Evolutionary conservation across 2,329 filamentous ascomycete genomes (phyloP).

Genomic region (Curvularia sp.): DNA sequence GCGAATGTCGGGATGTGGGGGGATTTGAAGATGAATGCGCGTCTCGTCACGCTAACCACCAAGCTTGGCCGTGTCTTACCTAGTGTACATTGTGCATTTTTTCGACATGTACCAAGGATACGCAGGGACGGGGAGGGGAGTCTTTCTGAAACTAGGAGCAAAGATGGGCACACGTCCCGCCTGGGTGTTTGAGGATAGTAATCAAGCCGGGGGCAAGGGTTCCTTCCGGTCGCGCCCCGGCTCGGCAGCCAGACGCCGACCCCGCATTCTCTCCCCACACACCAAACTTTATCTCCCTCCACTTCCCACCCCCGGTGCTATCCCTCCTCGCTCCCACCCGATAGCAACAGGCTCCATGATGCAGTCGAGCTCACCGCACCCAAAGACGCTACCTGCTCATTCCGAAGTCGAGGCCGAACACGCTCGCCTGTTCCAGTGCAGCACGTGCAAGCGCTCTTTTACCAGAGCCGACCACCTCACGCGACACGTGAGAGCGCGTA

Average conservation of each 20-base stretch:
- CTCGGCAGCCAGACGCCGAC: constrained; percentile 5
- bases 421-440: constrained; percentile 56
- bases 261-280: constrained; percentile 24
- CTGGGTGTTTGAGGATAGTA: background rate
- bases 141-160: background rate
- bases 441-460: constrained; percentile 61
- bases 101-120: too few relatives aligned
- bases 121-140: too few relatives aligned
- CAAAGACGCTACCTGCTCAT: constrained; percentile 19
- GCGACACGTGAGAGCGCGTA: constrained; percentile 61
- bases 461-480: constrained; percentile 62
- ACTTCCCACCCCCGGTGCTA: constrained; percentile 31
- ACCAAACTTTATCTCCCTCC: constrained; percentile 28
- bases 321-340: constrained; percentile 17
- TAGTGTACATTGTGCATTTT: background rate
- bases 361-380: constrained; percentile 23
- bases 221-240: constrained; percentile 7
- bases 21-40: background rate
- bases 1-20: constrained; percentile 27
- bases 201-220: constrained; percentile 3
- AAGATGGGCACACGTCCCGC: too few relatives aligned
- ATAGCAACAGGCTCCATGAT: constrained; percentile 22
- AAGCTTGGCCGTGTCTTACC: background rate
- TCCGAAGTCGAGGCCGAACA: constrained; percentile 30
- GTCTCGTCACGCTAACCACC: background rate